phyloP scores from a whole-genome alignment of 257 asterid species.

The Fraxinus excelsior region DNA sequence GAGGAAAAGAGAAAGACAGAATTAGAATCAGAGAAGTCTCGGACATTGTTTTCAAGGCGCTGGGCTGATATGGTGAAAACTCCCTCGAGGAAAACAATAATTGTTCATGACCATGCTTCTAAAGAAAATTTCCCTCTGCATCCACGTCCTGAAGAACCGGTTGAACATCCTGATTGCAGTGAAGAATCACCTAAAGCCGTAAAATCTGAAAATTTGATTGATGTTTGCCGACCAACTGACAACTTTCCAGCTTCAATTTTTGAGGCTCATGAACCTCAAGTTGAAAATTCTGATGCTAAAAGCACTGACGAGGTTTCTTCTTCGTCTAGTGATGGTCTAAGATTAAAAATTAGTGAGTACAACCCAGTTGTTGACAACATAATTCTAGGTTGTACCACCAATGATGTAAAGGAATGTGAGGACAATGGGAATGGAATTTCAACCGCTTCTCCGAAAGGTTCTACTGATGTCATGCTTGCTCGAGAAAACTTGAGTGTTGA shows the following conservation, averaged over 20 bases:
- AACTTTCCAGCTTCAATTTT: conserved; percentile 24
- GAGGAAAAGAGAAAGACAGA: conserved; percentile 20
- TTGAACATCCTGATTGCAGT: conserved; percentile 17
- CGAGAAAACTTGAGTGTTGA: conserved; percentile 36
- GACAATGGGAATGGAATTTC: conserved; percentile 28
- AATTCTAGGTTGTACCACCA: background rate
- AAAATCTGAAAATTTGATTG: background rate
- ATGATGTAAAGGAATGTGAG: conserved; percentile 30
- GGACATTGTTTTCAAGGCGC: too few species aligned
- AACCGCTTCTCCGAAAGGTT: conserved; percentile 42
- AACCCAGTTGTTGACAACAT: conserved; percentile 20
- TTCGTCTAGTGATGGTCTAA: conserved; percentile 23
- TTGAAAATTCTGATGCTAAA: conserved; percentile 29
- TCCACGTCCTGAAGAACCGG: conserved; percentile 30
- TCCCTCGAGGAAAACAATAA: too few species aligned
- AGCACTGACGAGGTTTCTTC: conserved; percentile 18
- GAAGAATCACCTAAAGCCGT: conserved; percentile 1
- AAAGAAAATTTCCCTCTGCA: too few species aligned
- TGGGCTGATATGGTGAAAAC: too few species aligned
- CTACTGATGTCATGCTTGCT: conserved; percentile 32
- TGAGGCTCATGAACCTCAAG: background rate
- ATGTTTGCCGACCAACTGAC: conserved; percentile 24
- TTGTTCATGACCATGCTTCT: too few species aligned
- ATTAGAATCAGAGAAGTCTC: conserved; percentile 15
- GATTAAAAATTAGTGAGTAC: conserved; percentile 20